Percentiles rank a stretch among this genome's conserved stretches.
phyloP scores from a whole-genome alignment of 2,329 filamentous ascomycete genomes.

The Metarhizium humberi region DNA sequence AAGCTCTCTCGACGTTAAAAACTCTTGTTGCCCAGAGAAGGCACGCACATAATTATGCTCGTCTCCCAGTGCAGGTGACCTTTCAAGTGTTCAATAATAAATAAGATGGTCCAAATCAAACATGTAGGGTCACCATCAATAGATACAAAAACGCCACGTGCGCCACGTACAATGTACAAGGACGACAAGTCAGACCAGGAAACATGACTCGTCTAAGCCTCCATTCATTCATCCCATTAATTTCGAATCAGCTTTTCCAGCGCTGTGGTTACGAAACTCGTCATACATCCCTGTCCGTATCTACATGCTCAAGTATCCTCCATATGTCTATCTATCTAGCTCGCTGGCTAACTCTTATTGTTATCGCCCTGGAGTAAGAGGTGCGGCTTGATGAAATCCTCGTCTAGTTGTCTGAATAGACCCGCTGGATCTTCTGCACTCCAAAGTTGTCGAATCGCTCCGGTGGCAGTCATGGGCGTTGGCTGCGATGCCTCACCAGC shows the following conservation, averaged over 20 bases:
- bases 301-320: neutral
- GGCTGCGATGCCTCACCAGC: conserved; percentile 19
- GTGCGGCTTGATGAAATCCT: conserved; percentile 91
- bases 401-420: conserved; percentile 86
- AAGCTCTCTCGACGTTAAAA: neutral
- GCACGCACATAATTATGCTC: neutral
- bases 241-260: neutral
- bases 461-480: conserved; percentile 57
- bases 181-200: no score
- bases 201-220: neutral
- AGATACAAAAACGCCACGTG: neutral
- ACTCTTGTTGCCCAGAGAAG: neutral
- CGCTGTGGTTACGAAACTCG: neutral
- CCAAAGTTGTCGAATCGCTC: conserved; percentile 71
- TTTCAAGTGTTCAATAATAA: neutral
- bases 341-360: conserved; percentile 11
- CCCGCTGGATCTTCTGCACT: conserved; percentile 81
- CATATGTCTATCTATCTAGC: neutral
- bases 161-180: neutral
- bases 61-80: neutral
- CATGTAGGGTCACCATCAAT: neutral
- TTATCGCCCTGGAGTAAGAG: conserved; percentile 66
- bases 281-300: neutral
- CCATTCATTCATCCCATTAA: neutral
- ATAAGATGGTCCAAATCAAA: neutral